Percentiles rank a stretch among this genome's conserved stretches.
These are phyloP conservation scores for Lactarius indigo DNA, from an alignment of 768 basidiomycete species.

Conservation along the genomic window DNA sequence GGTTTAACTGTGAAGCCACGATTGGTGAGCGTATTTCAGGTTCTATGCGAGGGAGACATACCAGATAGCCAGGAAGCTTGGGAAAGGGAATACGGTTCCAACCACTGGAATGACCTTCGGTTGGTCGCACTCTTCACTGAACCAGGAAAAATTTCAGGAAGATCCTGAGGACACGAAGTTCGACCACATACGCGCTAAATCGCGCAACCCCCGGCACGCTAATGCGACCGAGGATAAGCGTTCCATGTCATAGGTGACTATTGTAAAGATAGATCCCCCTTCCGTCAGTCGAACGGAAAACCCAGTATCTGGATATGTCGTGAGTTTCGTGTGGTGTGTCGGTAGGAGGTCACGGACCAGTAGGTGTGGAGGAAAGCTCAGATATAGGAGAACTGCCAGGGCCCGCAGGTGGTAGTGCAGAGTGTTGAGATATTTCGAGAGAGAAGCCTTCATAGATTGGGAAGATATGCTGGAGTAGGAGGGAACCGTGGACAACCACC, in stretches of 20 bases:
- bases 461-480: conserved; percentile 17
- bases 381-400: background rate
- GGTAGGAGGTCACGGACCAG: conserved; percentile 9
- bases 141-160: background rate
- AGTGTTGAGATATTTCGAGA: conserved; percentile 21
- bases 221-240: conserved; percentile 12
- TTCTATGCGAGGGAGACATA: background rate
- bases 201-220: conserved; percentile 18
- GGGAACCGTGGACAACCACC: background rate
- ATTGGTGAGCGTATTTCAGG: background rate
- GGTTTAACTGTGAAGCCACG: conserved; percentile 11
- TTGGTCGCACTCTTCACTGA: conserved; percentile 7
- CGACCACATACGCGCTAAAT: conserved; percentile 16
- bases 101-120: conserved; percentile 7
- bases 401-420: background rate
- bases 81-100: conserved; percentile 19
- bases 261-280: conserved; percentile 2
- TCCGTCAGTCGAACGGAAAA: conserved; percentile 13
- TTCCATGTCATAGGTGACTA: conserved; percentile 18
- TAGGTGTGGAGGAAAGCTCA: background rate
- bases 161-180: background rate
- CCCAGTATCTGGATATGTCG: conserved; percentile 5
- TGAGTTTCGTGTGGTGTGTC: background rate
- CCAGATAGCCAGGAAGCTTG: conserved; percentile 25
- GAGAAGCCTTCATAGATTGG: conserved; percentile 19